Conservation (phyloP, 345 rosid species). For the Firmiana major region DNA sequence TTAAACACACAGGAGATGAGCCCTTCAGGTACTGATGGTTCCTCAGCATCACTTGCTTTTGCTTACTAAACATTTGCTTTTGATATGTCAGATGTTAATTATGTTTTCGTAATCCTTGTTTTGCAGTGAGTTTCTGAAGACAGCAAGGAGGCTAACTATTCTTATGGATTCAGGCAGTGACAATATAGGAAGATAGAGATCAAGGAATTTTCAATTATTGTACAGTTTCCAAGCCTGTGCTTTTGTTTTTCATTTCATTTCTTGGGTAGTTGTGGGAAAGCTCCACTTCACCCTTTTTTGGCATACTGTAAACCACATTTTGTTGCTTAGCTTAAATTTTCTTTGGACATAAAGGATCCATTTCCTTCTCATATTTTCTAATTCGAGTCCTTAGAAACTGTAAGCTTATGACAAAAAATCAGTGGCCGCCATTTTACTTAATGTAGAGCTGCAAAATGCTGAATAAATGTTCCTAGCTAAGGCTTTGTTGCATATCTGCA, state of each 20-base stretch:
- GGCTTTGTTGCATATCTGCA: neutral
- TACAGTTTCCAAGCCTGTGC: conserved; percentile 29
- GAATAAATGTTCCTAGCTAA: neutral
- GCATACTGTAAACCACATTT: conserved; percentile 15
- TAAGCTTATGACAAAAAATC: too few species aligned
- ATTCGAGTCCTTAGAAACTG: neutral
- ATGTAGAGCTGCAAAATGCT: neutral
- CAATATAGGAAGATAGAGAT: conserved; percentile 44
- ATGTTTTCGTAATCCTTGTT: neutral
- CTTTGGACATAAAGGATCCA: neutral
- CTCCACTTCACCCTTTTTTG: conserved; percentile 21
- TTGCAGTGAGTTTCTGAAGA: conserved; percentile 80
- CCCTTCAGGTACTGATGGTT: conserved; percentile 70
- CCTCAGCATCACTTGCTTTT: neutral
- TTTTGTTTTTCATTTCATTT: conserved; percentile 8
- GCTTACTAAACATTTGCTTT: neutral
- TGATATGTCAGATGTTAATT: neutral
- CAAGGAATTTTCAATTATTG: conserved; percentile 19
- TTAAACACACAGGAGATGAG: conserved; percentile 68
- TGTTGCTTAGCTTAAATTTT: conserved; percentile 2
- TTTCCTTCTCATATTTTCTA: neutral
- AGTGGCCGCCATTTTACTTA: too few species aligned
- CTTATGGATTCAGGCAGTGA: conserved; percentile 64
- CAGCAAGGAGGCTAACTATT: conserved; percentile 77
- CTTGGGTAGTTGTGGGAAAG: conserved; percentile 18